Base-by-base conservation (phyloP, 371 early-diverging fungal species). In the Saksenaea vasiformis region DNA sequence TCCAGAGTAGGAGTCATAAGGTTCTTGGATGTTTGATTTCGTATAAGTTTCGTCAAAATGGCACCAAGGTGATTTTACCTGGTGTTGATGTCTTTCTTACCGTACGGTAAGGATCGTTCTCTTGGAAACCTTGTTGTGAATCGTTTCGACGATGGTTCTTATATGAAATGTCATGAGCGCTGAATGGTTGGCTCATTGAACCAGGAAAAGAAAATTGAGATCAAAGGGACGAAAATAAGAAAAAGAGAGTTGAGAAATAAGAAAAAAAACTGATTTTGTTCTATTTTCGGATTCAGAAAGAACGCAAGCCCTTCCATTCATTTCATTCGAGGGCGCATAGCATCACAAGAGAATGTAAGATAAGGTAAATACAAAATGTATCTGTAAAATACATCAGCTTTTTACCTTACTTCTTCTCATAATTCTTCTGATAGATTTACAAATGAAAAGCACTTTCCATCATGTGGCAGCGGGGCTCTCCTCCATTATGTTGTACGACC, bases 101-200 rank as follows among this genome's bases (percentile, higher is more conserved):
- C 54, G 72, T 66, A 57, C 73, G 61, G 54, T 79, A 79, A 22
- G 79, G 79, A 54, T 79, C 79, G 34, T 41, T 60, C 24, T 41
- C 36, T 14, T 34, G 39, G 28, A 59, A 59, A 43, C 60, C 59
- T 14, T 41, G 26, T 14, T 51, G 59, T 22, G 63, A 58, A 19
- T 54, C 63, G 5, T 67, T 39, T 15, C 60, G 58, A 54, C 54
- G 38, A 24, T 66, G 56, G 47, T 38, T 54, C 38, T 54, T 38
- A 8, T 17, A 43, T 24, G 44, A 26, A 39, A 58, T 36, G 14
- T 54, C 38, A 35, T 63, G 62, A 56, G 37, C 63, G 38, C 56
- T 56, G 26, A 55, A 66, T 41, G 51, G 61, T 14, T 37, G 28
- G 43, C 27, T 60, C 56, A 65, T 67, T 56, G 60, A 24, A 31